These are phyloP conservation scores for Plicaturopsis crispa DNA, from an alignment of 768 basidiomycete species.

Conservation along the genomic window DNA sequence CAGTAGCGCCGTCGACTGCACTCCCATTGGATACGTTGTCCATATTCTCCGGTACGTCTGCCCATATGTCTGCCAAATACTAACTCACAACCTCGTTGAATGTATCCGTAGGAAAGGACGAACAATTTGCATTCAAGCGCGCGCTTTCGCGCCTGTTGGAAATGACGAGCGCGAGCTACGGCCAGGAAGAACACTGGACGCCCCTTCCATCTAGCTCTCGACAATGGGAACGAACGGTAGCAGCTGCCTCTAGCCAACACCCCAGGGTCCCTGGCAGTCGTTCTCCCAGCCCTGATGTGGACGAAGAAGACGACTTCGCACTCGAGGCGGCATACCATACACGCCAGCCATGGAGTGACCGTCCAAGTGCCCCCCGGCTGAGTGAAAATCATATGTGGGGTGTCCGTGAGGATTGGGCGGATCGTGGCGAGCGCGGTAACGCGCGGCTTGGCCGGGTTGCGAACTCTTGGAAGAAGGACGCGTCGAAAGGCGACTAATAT, in stretches of 20 bases:
- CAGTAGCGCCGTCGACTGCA: slow-evolving; percentile 15
- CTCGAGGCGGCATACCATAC: slow-evolving; percentile 16
- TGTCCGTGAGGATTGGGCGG: slow-evolving; percentile 30
- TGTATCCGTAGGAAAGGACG: slow-evolving; percentile 40
- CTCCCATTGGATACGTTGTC: slow-evolving; percentile 39
- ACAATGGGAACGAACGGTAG: slow-evolving; percentile 23
- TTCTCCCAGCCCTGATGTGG: not conserved
- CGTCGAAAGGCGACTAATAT: no score
- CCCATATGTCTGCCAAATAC: not conserved
- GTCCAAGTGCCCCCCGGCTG: slow-evolving; percentile 24
- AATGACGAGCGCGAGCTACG: slow-evolving; percentile 39
- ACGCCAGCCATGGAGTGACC: not conserved
- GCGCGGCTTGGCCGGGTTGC: no score
- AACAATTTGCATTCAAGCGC: slow-evolving; percentile 56
- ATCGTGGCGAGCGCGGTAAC: no score
- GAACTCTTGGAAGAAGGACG: no score
- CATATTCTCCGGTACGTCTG: slow-evolving; percentile 37
- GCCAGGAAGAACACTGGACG: slow-evolving; percentile 22
- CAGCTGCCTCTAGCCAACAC: not conserved
- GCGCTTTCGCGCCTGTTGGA: slow-evolving; percentile 52
- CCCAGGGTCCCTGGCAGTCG: no score
- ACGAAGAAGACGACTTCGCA: slow-evolving; percentile 12
- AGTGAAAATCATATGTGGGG: slow-evolving; percentile 31
- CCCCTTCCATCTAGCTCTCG: slow-evolving; percentile 23
- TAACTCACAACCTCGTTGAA: not conserved